Conservation (phyloP, 257 asterid species). For the Fraxinus cuspidata region DNA sequence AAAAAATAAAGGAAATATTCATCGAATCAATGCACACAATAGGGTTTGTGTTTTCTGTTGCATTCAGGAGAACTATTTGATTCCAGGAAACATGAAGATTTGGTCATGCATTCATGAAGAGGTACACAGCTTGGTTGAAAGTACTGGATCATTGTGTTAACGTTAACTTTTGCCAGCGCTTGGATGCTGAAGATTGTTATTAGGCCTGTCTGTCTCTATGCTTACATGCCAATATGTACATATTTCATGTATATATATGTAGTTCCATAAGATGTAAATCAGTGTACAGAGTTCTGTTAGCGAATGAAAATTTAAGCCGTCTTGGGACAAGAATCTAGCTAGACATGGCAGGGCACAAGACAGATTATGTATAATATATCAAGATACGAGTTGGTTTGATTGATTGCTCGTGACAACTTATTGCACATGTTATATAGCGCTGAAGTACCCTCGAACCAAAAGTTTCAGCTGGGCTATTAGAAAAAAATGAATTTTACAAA, state of each 20-base stretch:
- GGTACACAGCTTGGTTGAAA: background rate
- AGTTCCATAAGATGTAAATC: background rate
- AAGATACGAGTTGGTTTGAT: background rate
- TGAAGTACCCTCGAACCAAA: background rate
- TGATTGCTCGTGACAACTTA: background rate
- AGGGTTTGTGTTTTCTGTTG: background rate
- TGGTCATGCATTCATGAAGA: background rate
- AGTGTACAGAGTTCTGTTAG: background rate
- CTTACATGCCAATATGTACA: background rate
- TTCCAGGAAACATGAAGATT: background rate
- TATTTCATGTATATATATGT: background rate
- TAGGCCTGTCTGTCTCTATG: background rate
- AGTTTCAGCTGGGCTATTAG: background rate
- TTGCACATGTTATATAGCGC: background rate
- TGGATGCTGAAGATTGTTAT: background rate
- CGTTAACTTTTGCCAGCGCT: background rate
- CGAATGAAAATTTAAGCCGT: background rate
- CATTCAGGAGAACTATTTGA: background rate
- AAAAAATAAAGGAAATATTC: background rate
- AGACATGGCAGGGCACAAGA: no score
- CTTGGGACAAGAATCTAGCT: no score
- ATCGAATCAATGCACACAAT: background rate
- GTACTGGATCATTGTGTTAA: constrained; percentile 5
- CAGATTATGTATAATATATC: no score
- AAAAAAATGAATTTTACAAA: background rate